Evolutionary conservation across 495 filamentous ascomycete species (phyloP).

Genomic region (Clavariopsis aquatica): DNA sequence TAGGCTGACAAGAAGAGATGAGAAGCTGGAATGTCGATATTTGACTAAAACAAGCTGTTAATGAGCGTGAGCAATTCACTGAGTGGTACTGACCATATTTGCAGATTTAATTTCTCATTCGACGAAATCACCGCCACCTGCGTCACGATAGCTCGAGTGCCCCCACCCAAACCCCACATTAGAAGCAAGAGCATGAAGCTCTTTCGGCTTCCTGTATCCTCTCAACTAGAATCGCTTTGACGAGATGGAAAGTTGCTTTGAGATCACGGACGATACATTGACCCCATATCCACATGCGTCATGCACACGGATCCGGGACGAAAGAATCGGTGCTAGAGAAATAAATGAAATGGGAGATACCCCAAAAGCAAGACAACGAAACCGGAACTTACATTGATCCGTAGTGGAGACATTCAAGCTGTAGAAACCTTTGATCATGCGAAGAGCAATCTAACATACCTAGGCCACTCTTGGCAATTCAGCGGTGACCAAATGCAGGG

Average conservation of each 20-base stretch:
- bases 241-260: too few species aligned
- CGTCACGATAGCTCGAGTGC: not conserved
- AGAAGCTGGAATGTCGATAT: not conserved
- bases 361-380: not conserved
- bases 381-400: conserved; percentile 2
- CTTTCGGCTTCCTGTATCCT: too few species aligned
- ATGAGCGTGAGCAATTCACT: not conserved
- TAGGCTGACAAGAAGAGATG: not conserved
- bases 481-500: too few species aligned
- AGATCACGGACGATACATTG: too few species aligned
- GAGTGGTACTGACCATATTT: not conserved
- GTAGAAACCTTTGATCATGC: not conserved
- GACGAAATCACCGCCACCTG: not conserved
- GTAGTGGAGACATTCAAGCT: not conserved
- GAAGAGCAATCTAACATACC: not conserved
- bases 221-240: too few species aligned
- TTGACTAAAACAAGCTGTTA: not conserved
- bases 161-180: not conserved
- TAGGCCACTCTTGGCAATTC: too few species aligned
- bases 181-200: not conserved
- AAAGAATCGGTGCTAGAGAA: not conserved
- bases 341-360: not conserved
- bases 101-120: not conserved
- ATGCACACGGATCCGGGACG: conserved; percentile 1
- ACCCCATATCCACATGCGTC: not conserved